Evolutionary conservation across 78 protist genomes (phyloP), one percentile per base, ranked within the genome.

Genomic region (Tieghemostelium lacteum): DNA sequence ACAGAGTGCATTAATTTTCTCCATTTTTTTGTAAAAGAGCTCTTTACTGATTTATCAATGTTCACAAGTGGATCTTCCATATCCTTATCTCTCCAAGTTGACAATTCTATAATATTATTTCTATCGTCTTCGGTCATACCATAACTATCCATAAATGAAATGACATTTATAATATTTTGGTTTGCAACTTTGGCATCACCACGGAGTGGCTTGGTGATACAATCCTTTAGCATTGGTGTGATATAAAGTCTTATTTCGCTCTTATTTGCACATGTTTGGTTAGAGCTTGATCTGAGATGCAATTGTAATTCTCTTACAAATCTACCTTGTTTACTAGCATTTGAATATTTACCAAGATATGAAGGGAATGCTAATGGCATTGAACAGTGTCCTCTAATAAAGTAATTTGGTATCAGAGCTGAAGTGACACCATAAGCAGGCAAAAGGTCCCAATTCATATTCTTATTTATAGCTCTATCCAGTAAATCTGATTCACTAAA

Each of bases 331-430:
- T 80, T 78, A 19, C 72, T 29, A 4, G 55, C 61, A 29, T 66
- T 92, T 16, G 86, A 72, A 37, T 92, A 42, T 39, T 92, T 92
- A 16, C 95, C 95, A 33, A 92, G 72, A 39, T 60, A 80, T 0
- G 75, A 39, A 20, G 94, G 87, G 62, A 92, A 92, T 2, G 63
- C 14, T 1, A 52, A 49, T 24, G 26, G 49, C 54, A 74, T 57
- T 20, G 52, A 24, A 10, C n/a, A 14, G 10, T 45, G 10, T 31
- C 91, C 91, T 12, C 34, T 22, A 17, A 92, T n/a, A 24, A 31
- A 62, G 24, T 39, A 10, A 0, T 61, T 12, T n/a, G 85, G 85
- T 17, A 73, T 65, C 5, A 72, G 50, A 29, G 73, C 28, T 50
- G 95, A 69, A 1, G 58, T 17, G 1, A 62, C 34, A 42, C 73